Evolutionary conservation across 306 rosid species (phyloP).

Genomic region (Inga oerstediana): DNA sequence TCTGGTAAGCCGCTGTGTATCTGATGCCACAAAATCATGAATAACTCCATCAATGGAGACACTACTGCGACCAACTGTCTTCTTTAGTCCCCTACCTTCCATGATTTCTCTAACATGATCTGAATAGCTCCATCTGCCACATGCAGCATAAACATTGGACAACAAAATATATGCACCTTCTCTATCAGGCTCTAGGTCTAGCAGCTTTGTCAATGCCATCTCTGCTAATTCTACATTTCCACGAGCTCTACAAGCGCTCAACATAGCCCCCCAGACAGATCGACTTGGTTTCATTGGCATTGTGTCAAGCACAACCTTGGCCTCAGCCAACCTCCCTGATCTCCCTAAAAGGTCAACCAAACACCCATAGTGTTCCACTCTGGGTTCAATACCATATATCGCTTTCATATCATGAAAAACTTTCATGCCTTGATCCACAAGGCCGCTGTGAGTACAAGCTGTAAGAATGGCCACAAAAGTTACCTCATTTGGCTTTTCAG

Average conservation of each 20-base stretch:
- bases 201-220: constrained; percentile 50
- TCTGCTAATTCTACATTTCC: constrained; percentile 51
- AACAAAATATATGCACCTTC: constrained; percentile 59
- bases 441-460: constrained; percentile 61
- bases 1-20: constrained; percentile 48
- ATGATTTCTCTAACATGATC: constrained; percentile 51
- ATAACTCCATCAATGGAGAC: constrained; percentile 46
- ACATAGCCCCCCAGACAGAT: constrained; percentile 56
- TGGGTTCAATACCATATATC: constrained; percentile 42
- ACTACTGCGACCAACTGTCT: constrained; percentile 56
- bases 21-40: constrained; percentile 50
- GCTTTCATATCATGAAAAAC: constrained; percentile 48
- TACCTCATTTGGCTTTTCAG: constrained; percentile 46
- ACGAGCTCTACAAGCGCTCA: constrained; percentile 59
- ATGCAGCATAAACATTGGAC: constrained; percentile 56
- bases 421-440: constrained; percentile 53
- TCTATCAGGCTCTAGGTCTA: constrained; percentile 51
- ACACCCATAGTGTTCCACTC: constrained; percentile 61
- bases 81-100: constrained; percentile 56
- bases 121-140: constrained; percentile 52
- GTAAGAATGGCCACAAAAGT: constrained; percentile 54
- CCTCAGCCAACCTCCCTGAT: constrained; percentile 50
- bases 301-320: constrained; percentile 43
- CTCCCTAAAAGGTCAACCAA: constrained; percentile 57
- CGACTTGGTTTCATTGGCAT: constrained; percentile 58